Base-by-base conservation (phyloP, 148 eudicot species). In the Agrostemma githago region DNA sequence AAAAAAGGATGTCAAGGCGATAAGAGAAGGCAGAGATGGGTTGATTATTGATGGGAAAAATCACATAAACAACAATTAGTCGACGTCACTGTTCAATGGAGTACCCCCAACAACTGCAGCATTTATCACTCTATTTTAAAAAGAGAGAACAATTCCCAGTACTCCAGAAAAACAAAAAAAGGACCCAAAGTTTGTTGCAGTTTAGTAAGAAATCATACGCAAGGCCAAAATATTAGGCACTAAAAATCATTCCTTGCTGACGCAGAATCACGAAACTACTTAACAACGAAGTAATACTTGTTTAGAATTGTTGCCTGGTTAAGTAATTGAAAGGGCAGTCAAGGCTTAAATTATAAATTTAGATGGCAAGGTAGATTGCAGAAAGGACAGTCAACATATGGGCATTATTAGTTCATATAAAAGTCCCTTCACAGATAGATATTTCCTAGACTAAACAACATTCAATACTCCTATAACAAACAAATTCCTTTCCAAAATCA, bases 351-450 rank as follows among this genome's bases (percentile, higher is more conserved):
- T 74, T 26, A n/a, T 19, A 5, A 70, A 56, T 42, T 68, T 72
- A 26, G 19, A 64, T 56, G 80, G 68, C 76, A 59, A 42, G 42
- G 46, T 72, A 63, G 34, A 66, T 41, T 21, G 34, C 38, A 65
- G 39, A 71, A 57, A 19, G 44, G 62, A 8, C 59, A 74, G 71
- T 54, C 72, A 76, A 76, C 66, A 76, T 41, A 44, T 71, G 64
- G 17, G 6, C 56, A 66, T 40, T 66, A 66, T 40, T 66, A 51
- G 42, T 73, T 62, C 74, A 62, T 72, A 66, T 77, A 64, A 70
- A 67, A 80, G 72, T 71, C 73, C 72, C 66, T 63, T 62, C 34
- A 61, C 68, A 56, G 44, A 70, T 68, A 53, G 66, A 54, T 66
- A 68, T 26, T 21, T 53, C 59, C 70, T 68, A 60, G 26, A 43